Evolutionary conservation across 805 yeast genomes (phyloP).

Genomic region (Yarrowia divulgata): DNA sequence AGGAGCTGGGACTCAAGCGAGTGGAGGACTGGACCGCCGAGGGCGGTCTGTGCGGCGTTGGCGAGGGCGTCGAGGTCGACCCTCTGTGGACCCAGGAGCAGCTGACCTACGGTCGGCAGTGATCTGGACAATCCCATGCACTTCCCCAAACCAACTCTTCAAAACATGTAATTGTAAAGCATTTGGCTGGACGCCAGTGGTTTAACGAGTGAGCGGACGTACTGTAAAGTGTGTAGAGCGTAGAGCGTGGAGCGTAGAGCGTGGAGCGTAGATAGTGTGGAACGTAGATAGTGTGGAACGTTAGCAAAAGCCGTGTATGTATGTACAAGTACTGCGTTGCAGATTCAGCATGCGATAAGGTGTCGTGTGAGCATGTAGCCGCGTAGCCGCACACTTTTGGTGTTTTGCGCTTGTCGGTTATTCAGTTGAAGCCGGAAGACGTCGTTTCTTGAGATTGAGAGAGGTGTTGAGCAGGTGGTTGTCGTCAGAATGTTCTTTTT

Average conservation of each 20-base stretch:
- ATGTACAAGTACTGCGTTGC: no score
- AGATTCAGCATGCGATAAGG: no score
- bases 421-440: no score
- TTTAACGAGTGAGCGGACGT: not conserved
- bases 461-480: no score
- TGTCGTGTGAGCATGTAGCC: no score
- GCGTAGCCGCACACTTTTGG: no score
- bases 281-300: no score
- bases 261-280: no score
- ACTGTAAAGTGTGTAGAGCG: not conserved
- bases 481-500: no score
- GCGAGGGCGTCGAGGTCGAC: constrained; percentile 60
- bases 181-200: constrained; percentile 32
- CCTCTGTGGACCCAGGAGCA: constrained; percentile 85
- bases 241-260: not conserved
- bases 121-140: not conserved
- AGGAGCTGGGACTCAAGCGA: constrained; percentile 74
- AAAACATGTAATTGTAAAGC: constrained; percentile 31
- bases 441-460: no score
- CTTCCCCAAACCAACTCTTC: constrained; percentile 15
- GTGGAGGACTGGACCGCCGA: constrained; percentile 74
- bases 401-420: no score
- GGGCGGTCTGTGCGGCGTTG: constrained; percentile 95
- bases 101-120: constrained; percentile 12
- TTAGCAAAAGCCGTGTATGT: no score